Evolutionary conservation across 495 filamentous ascomycete species (phyloP), one percentile per base, ranked within the genome.

Genomic region (Massariosphaeria phaeospora): DNA sequence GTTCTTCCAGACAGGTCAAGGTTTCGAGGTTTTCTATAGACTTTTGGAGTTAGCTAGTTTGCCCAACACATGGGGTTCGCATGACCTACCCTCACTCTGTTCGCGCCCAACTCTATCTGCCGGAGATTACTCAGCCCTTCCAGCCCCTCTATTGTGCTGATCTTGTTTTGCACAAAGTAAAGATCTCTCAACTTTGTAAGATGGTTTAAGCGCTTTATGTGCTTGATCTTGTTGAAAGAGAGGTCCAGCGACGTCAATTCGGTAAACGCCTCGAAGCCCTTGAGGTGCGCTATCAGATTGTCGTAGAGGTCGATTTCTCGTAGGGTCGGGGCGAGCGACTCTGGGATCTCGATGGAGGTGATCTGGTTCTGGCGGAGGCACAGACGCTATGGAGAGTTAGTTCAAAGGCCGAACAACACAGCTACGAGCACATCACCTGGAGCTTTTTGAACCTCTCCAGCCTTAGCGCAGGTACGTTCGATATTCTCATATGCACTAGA

Each of bases 141-240:
- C 18, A 99, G 70, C 11, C 84, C 83, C 66, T 99, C 91, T 63
- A 99, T 97, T 55, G 71, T 79, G 27, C 73, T 75, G 62, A 99
- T 95, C 67, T 88, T 91, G 72, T 99, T 99, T 66, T 96, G 86
- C 39, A 96, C 88, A 61, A 99, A 91, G 70, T 85, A 99, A 5
- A 99, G 67, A 63, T 96, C 89, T 59, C 77, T 86, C 48, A 97
- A 75, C 31, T 89, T 80, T 11, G 72, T 80, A 21, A 98, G 75
- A 67, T 94, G 88, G 33, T 79, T 75, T 62, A 97, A 71, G 64
- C 89, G 80, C 73, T 94, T 94, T 76, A 99, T 95, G 67, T 97
- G 91, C 69, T 95, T 96, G 73, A 99, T 91, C 74, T 96, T 96
- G 72, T 99, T 99, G 80, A 95, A 99, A 64, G 87, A 91, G 31